Evolutionary conservation across 805 yeast genomes (phyloP).

Genomic region (Blastobotrys attinorum): DNA sequence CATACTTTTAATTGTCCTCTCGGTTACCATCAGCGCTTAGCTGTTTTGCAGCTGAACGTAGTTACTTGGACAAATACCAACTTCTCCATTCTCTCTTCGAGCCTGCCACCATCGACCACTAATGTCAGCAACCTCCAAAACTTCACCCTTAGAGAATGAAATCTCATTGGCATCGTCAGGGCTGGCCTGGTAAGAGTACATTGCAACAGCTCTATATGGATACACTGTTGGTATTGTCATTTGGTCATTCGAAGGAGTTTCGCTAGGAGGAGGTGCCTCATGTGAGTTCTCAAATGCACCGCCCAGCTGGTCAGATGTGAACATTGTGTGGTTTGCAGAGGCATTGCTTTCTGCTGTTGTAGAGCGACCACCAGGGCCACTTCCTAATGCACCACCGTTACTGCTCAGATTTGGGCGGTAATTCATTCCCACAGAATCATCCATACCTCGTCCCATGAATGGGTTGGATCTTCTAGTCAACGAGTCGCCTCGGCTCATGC

Average conservation of each 20-base stretch:
- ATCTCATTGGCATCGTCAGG: conserved; percentile 91
- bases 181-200: conserved; percentile 80
- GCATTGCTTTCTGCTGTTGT: background rate
- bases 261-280: conserved; percentile 12
- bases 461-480: background rate
- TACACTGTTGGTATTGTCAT: conserved; percentile 38
- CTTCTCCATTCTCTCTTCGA: conserved; percentile 77
- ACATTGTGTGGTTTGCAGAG: conserved; percentile 21
- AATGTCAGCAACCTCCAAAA: conserved; percentile 85
- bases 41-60: conserved; percentile 55
- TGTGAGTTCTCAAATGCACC: conserved; percentile 32
- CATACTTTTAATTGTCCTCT: too few species aligned
- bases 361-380: too few species aligned
- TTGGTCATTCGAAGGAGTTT: conserved; percentile 9
- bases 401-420: conserved; percentile 7
- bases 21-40: too few species aligned
- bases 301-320: conserved; percentile 30
- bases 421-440: conserved; percentile 13
- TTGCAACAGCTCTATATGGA: conserved; percentile 79
- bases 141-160: conserved; percentile 82
- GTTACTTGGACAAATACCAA: conserved; percentile 94
- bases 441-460: conserved; percentile 4
- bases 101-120: conserved; percentile 99
- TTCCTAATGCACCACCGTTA: conserved; percentile 3
- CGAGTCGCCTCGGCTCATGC: conserved; percentile 5